Evolutionary conservation across 139 green algal species (phyloP).

Genomic region (Tetradesmus lagerheimii): DNA sequence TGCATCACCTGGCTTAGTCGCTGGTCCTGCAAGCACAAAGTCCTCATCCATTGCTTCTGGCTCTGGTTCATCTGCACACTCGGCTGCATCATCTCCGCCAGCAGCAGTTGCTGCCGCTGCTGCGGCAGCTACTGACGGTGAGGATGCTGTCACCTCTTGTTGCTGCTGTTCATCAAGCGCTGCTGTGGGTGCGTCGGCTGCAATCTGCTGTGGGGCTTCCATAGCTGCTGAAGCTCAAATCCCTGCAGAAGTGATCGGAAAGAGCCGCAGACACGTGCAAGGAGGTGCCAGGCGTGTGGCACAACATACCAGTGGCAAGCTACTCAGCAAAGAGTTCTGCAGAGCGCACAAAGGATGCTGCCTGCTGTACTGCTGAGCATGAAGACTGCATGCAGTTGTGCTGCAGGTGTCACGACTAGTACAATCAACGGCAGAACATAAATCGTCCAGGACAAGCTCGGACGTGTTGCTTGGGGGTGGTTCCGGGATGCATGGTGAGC

Average conservation of each 20-base stretch:
- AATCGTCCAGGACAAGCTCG: not conserved
- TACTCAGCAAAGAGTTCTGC: no score
- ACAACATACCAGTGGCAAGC: no score
- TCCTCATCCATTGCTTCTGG: slow-evolving; percentile 35
- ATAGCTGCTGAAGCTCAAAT: not conserved
- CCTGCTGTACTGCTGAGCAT: not conserved
- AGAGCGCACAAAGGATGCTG: no score
- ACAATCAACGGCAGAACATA: not conserved
- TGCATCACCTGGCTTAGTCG: not conserved
- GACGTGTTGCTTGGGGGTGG: not conserved
- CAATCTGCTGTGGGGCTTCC: not conserved
- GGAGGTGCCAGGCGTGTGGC: no score
- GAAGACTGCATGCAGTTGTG: not conserved
- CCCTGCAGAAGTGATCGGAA: not conserved
- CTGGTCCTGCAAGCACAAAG: not conserved
- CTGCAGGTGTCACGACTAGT: not conserved
- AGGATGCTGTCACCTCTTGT: not conserved
- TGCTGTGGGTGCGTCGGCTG: not conserved
- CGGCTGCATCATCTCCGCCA: not conserved
- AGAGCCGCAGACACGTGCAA: no score
- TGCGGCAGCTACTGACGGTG: not conserved
- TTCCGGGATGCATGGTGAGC: not conserved
- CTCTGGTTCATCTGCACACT: no score
- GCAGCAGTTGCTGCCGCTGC: not conserved
- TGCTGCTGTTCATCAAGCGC: not conserved